phyloP scores from a whole-genome alignment of 75 land plant genomes.

The Cunninghamia lanceolata region DNA sequence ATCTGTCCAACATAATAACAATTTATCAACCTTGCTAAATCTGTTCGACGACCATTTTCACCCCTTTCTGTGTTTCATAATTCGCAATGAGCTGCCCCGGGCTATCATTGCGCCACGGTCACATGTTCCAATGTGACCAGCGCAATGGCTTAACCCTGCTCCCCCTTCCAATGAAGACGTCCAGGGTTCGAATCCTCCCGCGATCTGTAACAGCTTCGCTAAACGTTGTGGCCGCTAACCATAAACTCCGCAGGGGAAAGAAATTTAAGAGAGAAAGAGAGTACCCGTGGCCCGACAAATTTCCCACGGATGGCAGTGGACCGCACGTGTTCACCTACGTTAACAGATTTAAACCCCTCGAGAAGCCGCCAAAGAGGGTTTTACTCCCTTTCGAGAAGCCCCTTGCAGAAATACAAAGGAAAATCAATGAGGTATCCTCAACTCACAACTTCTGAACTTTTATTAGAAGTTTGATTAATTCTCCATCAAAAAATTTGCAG shows the following conservation, averaged over 20 bases:
- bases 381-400: conserved; percentile 87
- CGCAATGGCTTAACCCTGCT: background rate
- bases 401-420: conserved; percentile 60
- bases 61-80: background rate
- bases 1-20: background rate
- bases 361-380: conserved; percentile 75
- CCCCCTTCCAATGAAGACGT: background rate
- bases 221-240: background rate
- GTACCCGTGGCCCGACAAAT: conserved; percentile 76
- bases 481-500: background rate
- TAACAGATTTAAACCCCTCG: conserved; percentile 69
- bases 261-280: conserved; percentile 32
- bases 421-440: conserved; percentile 64
- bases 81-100: background rate
- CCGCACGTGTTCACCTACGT: conserved; percentile 43
- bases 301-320: conserved; percentile 34
- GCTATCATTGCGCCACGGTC: background rate
- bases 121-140: background rate
- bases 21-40: background rate
- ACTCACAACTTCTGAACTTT: background rate
- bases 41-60: background rate
- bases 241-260: conserved; percentile 39
- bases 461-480: background rate
- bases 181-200: background rate
- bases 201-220: background rate